Conservation (phyloP, 495 filamentous ascomycete species). For the Tetracladium marchalianum region DNA sequence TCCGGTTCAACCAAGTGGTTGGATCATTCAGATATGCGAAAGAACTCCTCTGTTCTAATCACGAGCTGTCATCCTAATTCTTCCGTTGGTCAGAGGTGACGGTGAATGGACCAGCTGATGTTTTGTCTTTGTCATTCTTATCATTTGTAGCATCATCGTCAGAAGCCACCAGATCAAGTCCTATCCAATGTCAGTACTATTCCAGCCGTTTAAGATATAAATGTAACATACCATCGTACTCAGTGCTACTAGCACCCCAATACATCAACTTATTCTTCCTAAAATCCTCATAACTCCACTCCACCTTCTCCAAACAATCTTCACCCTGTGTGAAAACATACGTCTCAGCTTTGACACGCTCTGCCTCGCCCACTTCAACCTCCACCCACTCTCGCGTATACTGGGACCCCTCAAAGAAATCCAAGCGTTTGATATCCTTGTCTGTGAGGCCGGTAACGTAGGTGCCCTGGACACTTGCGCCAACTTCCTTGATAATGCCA, state of each 20-base stretch:
- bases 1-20: no score
- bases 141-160: no score
- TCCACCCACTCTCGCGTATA: constrained; percentile 57
- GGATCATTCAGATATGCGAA: no score
- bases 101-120: no score
- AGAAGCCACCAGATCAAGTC: no score
- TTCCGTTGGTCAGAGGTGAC: no score
- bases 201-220: no score
- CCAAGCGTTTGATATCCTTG: constrained; percentile 64
- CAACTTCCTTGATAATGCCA: constrained; percentile 52
- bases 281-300: constrained; percentile 81
- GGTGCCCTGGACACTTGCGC: constrained; percentile 63
- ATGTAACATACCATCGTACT: constrained; percentile 10
- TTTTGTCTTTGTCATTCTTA: no score
- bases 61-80: no score
- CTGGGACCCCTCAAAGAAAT: constrained; percentile 71
- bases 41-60: no score
- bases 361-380: constrained; percentile 38
- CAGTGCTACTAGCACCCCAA: constrained; percentile 36
- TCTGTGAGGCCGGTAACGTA: constrained; percentile 70
- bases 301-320: constrained; percentile 46
- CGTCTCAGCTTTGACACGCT: constrained; percentile 53
- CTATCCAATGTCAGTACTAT: no score
- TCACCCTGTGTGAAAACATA: constrained; percentile 58
- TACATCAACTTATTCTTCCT: constrained; percentile 51